A percentile compares a stretch with the other conserved stretches of the same genome.
Evolutionary conservation across 2,329 filamentous ascomycete genomes (phyloP).

Genomic region (Epichloe aotearoae): DNA sequence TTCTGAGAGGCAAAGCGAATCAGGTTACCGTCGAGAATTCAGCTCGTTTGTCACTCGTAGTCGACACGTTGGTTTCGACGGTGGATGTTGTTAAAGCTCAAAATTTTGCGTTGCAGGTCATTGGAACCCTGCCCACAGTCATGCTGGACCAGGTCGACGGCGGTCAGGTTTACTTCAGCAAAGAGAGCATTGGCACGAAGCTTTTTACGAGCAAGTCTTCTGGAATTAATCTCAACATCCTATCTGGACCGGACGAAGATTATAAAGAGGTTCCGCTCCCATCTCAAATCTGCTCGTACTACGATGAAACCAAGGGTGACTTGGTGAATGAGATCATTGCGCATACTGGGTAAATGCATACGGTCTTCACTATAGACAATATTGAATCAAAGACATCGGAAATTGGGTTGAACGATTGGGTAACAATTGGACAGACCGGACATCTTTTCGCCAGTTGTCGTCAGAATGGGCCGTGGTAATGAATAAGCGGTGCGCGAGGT

Average conservation of each 20-base stretch:
- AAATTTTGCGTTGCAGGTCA: slow-evolving; percentile 88
- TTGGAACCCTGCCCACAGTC: slow-evolving; percentile 75
- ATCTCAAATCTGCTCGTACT: slow-evolving; percentile 74
- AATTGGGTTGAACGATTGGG: neutral
- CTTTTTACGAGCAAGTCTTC: slow-evolving; percentile 83
- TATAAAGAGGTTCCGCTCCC: slow-evolving; percentile 80
- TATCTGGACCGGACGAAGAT: slow-evolving; percentile 58
- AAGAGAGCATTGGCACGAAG: slow-evolving; percentile 64
- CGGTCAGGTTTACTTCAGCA: slow-evolving; percentile 73
- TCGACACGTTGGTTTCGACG: slow-evolving; percentile 80
- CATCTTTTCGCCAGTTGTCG: neutral
- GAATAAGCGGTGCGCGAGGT: neutral
- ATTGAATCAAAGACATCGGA: neutral
- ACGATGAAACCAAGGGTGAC: slow-evolving; percentile 55
- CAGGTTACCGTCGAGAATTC: slow-evolving; percentile 95
- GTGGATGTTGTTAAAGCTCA: slow-evolving; percentile 92
- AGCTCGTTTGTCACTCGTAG: slow-evolving; percentile 65
- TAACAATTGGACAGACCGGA: neutral
- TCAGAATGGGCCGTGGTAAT: neutral
- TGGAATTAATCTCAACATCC: slow-evolving; percentile 76
- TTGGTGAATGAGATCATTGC: slow-evolving; percentile 90
- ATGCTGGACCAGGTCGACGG: slow-evolving; percentile 89
- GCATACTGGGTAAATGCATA: slow-evolving; percentile 56
- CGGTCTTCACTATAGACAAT: neutral
- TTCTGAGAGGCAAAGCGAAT: slow-evolving; percentile 87